Evolutionary conservation across 176 grass and related monocot genomes (phyloP).

Genomic region (Oryza rufipogon): DNA sequence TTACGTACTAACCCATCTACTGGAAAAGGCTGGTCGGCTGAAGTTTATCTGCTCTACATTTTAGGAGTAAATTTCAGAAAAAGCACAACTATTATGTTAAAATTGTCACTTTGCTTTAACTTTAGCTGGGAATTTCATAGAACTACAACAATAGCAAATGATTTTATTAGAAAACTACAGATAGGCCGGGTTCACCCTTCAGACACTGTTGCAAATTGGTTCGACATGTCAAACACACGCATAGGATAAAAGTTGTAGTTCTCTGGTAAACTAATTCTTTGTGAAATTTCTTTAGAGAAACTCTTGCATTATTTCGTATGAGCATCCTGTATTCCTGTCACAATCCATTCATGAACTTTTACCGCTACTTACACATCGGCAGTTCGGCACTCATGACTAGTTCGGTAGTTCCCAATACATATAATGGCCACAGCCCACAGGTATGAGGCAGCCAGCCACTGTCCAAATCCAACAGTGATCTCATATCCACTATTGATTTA

Average conservation of each 20-base stretch:
- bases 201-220: no score
- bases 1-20: neutral
- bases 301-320: slow-evolving; percentile 20
- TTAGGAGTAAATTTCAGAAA: no score
- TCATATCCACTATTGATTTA: slow-evolving; percentile 32
- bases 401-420: neutral
- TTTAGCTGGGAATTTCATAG: no score
- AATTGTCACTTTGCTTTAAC: no score
- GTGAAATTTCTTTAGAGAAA: neutral
- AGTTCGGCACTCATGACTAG: neutral
- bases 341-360: slow-evolving; percentile 18
- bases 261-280: no score
- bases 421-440: slow-evolving; percentile 8
- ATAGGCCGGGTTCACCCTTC: no score
- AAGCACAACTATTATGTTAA: no score
- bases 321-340: slow-evolving; percentile 6
- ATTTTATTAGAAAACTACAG: no score
- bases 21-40: neutral
- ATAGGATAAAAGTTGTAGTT: no score
- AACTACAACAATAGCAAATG: no score
- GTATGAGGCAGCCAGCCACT: neutral
- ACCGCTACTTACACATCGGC: slow-evolving; percentile 8
- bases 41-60: slow-evolving; percentile 14
- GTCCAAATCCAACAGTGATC: slow-evolving; percentile 34
- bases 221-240: no score